Base-by-base conservation (phyloP, 495 filamentous ascomycete species). In the Penicillium waksmanii region DNA sequence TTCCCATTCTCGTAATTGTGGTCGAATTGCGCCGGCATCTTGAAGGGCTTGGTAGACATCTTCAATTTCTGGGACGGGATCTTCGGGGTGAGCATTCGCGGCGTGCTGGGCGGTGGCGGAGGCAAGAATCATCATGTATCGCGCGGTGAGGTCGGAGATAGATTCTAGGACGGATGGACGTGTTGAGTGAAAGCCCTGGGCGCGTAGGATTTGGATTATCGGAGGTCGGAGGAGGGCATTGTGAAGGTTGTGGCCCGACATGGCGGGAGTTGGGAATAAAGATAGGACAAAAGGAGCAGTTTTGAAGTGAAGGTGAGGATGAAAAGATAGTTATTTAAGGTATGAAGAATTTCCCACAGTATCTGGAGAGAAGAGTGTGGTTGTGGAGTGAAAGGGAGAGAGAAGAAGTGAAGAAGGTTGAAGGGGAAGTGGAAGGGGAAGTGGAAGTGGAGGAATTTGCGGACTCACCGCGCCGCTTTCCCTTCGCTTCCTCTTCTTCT, bases 1-100 rank as follows among this genome's bases (percentile, higher is more conserved):
- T 61, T 87, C 87, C 70, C 79, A 77, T 19, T 77, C 78, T 40
- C 77, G 73, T 47, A 83, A 71, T 58, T 88, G 82, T 3, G 91
- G 88, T 51, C 81, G 73, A 7, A 97, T 68, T 0, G 84, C 85
- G 53, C 91, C 91, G 44, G 81, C 85, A 57, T 93, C 88, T 66
- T 91, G 82, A 48, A 97, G 73, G 2, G 93, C 93, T 74, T 93
- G 84, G 62, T 91, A 87, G 64, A 96, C 84, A 72, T 97, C 92
- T 55, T 87, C 85, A 10, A 96, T 75, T 18, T 76, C 84, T 1
- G 84, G 83, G 3, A 69, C 64, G 5, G 76, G 76, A 58, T 77
- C 68, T 48, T 78, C 66, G 48, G 80, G 79, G 61, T 87, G 82
- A 49, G 77, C 78, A 60, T 79, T 80, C 25, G 74, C 72, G 13